These are phyloP conservation scores for Sequoiadendron giganteum DNA, from an alignment of 75 land plant genomes.

Conservation along the genomic window DNA sequence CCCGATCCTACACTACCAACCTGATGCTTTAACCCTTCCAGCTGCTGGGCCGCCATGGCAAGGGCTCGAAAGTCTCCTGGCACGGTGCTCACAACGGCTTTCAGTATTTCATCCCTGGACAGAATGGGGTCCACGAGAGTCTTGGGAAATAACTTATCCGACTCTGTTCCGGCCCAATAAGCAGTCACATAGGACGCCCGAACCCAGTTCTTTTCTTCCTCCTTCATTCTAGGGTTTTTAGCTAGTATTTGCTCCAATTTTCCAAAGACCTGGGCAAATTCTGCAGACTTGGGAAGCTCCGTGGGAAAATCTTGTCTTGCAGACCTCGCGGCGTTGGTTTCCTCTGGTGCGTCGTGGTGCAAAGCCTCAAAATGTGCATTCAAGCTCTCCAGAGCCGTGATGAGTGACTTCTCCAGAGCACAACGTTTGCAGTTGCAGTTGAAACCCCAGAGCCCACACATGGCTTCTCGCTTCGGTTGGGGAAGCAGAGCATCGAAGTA, in stretches of 20 bases:
- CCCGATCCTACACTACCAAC: too few relatives aligned
- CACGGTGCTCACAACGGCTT: constrained; percentile 7
- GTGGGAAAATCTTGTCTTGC: background rate
- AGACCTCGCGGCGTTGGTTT: background rate
- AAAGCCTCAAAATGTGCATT: background rate
- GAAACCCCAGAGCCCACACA: constrained; percentile 33
- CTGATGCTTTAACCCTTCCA: background rate
- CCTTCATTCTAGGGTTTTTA: background rate
- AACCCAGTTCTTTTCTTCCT: background rate
- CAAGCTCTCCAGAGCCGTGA: background rate
- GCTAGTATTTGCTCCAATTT: background rate
- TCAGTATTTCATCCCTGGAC: background rate
- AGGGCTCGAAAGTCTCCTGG: constrained; percentile 6
- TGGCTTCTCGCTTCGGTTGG: constrained; percentile 17
- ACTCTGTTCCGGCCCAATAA: background rate
- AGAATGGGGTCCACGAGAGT: too few relatives aligned
- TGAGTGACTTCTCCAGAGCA: background rate
- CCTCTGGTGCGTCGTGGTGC: background rate
- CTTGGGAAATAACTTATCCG: background rate
- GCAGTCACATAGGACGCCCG: background rate
- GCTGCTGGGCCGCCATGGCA: background rate
- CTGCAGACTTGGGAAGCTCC: background rate
- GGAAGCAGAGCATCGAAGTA: constrained; percentile 36
- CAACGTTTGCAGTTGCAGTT: constrained; percentile 35
- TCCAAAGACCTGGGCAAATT: background rate